These are phyloP conservation scores for Physaria fendleri DNA, from an alignment of 345 rosid genomes.

Conservation along the genomic window DNA sequence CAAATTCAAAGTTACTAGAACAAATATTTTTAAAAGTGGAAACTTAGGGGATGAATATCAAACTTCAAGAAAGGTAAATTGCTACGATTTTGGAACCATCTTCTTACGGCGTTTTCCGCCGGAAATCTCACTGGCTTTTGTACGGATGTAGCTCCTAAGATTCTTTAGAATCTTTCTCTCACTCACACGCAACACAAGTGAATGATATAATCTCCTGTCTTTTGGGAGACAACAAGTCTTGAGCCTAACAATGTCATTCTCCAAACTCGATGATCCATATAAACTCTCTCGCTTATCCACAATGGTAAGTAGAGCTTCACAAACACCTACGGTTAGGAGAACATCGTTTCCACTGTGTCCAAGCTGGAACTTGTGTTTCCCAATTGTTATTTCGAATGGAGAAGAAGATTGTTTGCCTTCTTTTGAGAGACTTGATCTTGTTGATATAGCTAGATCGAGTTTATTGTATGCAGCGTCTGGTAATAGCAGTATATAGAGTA, in stretches of 20 bases:
- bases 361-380: slow-evolving; percentile 25
- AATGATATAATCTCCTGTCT: slow-evolving; percentile 61
- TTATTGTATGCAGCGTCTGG: slow-evolving; percentile 41
- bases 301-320: slow-evolving; percentile 51
- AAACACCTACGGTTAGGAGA: slow-evolving; percentile 54
- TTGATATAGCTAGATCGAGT: slow-evolving; percentile 45
- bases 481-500: slow-evolving; percentile 52
- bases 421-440: slow-evolving; percentile 11
- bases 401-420: slow-evolving; percentile 8
- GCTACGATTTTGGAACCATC: slow-evolving; percentile 4
- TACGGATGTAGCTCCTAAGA: slow-evolving; percentile 41
- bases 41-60: not conserved
- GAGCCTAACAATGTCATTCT: slow-evolving; percentile 45
- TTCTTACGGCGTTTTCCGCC: slow-evolving; percentile 26
- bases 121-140: not conserved
- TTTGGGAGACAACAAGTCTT: slow-evolving; percentile 27
- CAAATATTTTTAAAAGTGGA: not conserved
- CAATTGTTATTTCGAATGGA: slow-evolving; percentile 28
- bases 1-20: not conserved
- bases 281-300: slow-evolving; percentile 62
- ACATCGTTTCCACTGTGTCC: slow-evolving; percentile 33
- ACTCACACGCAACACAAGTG: slow-evolving; percentile 49
- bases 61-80: not conserved
- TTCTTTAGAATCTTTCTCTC: slow-evolving; percentile 72
- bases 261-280: slow-evolving; percentile 35